phyloP scores from a whole-genome alignment of 2,329 filamentous ascomycete species.

The Hymenoscyphus fructigenus region DNA sequence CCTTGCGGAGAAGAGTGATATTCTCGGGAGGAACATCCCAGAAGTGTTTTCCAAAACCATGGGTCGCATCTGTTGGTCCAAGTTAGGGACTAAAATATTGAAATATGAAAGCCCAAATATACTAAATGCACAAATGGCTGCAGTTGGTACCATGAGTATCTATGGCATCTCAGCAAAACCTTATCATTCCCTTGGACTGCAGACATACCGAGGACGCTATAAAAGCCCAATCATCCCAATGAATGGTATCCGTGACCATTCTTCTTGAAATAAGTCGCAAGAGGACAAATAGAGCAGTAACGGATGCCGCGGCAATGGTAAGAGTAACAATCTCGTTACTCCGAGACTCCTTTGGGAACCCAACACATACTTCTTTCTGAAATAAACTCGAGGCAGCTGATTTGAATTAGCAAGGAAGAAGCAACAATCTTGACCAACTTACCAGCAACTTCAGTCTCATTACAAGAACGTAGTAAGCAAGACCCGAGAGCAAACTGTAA shows the following conservation, averaged over 20 bases:
- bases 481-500: conserved; percentile 16
- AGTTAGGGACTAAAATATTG: neutral
- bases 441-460: conserved; percentile 8
- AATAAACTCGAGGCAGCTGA: conserved; percentile 12
- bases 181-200: neutral
- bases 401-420: neutral
- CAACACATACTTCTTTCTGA: conserved; percentile 21
- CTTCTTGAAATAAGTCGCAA: conserved; percentile 22
- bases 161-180: neutral
- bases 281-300: conserved; percentile 21
- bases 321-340: conserved; percentile 17
- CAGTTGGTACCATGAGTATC: conserved; percentile 23
- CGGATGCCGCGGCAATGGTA: conserved; percentile 15
- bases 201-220: conserved; percentile 18
- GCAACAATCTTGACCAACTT: neutral
- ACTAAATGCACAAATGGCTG: conserved; percentile 22
- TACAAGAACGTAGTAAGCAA: conserved; percentile 18
- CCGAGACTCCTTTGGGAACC: conserved; percentile 17
- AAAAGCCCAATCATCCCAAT: conserved; percentile 25
- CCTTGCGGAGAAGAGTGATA: conserved; percentile 19
- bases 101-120: neutral
- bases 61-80: conserved; percentile 12
- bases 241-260: conserved; percentile 18
- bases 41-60: conserved; percentile 25
- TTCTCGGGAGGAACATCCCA: conserved; percentile 21